phyloP scores from a whole-genome alignment of 2,329 filamentous ascomycete genomes.

The Cryphonectria carpinicola region DNA sequence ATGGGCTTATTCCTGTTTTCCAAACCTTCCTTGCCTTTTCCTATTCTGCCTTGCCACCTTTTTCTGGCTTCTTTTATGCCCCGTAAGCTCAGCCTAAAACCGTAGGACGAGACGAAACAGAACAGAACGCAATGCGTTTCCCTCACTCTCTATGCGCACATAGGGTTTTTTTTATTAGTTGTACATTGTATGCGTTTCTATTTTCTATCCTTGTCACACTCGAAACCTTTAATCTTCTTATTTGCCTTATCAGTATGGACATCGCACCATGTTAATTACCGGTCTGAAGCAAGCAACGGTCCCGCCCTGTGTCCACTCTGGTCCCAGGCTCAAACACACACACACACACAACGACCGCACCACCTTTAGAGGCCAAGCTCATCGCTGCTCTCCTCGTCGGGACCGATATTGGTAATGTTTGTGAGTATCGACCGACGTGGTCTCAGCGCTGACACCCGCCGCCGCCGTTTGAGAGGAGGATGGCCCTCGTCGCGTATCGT shows the following conservation, averaged over 20 bases:
- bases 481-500: not conserved
- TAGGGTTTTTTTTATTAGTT: not conserved
- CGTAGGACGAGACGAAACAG: not conserved
- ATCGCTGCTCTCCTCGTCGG: constrained; percentile 25
- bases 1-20: not conserved
- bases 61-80: not conserved
- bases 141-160: not conserved
- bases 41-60: not conserved
- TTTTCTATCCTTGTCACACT: not conserved
- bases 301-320: constrained; percentile 2
- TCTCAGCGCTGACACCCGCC: constrained; percentile 22
- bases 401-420: constrained; percentile 21
- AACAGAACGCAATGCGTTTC: not conserved
- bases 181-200: constrained; percentile 3
- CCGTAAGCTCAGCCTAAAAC: not conserved
- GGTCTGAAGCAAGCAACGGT: not conserved
- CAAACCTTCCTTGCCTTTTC: not conserved
- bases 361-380: constrained; percentile 26
- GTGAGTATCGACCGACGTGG: constrained; percentile 16
- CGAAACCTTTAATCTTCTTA: not conserved
- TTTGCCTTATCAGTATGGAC: not conserved
- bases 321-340: constrained; percentile 4
- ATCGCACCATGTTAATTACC: constrained; percentile 1
- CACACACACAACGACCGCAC: not conserved
- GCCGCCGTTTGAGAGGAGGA: constrained; percentile 22